Evolutionary conservation across 1,139 yeast genomes (phyloP).

Genomic region (Torulaspora globosa): DNA sequence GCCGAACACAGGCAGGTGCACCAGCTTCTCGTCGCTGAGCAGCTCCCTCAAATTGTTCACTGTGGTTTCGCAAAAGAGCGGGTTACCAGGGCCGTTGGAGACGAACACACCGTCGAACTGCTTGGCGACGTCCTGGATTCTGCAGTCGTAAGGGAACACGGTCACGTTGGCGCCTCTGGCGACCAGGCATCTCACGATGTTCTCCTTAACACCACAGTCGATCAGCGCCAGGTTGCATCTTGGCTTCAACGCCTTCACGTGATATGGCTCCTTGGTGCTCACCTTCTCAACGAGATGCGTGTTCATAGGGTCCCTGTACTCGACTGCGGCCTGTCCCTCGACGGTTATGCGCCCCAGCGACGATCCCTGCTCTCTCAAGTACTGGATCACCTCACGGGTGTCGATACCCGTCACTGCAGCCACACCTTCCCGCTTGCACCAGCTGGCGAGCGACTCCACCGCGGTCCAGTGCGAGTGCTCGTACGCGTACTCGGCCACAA

Average conservation of each 20-base stretch:
- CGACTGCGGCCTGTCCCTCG: constrained; percentile 62
- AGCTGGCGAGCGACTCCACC: constrained; percentile 86
- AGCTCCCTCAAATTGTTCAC: constrained; percentile 69
- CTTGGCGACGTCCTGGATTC: constrained; percentile 83
- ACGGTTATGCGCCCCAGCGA: constrained; percentile 84
- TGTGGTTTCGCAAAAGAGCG: constrained; percentile 84
- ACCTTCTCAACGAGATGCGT: constrained; percentile 90
- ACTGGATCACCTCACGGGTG: constrained; percentile 88
- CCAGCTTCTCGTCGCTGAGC: constrained; percentile 49
- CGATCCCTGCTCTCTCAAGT: constrained; percentile 92
- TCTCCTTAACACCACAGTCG: constrained; percentile 98
- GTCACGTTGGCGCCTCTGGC: constrained; percentile 94
- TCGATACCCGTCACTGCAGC: constrained; percentile 97
- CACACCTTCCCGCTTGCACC: constrained; percentile 96
- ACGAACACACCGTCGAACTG: constrained; percentile 92
- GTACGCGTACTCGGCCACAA: constrained; percentile 92
- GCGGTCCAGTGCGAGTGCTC: constrained; percentile 99
- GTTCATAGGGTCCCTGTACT: constrained; percentile 88
- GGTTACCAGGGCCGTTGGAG: constrained; percentile 98
- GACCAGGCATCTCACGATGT: constrained; percentile 86
- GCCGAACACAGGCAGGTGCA: constrained; percentile 87
- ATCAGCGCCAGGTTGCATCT: constrained; percentile 77
- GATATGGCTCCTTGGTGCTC: constrained; percentile 93
- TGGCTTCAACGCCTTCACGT: constrained; percentile 50
- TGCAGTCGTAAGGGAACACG: constrained; percentile 93